Conservation (phyloP, 2,329 filamentous ascomycete species). For the Mycosphaerella sp. region DNA sequence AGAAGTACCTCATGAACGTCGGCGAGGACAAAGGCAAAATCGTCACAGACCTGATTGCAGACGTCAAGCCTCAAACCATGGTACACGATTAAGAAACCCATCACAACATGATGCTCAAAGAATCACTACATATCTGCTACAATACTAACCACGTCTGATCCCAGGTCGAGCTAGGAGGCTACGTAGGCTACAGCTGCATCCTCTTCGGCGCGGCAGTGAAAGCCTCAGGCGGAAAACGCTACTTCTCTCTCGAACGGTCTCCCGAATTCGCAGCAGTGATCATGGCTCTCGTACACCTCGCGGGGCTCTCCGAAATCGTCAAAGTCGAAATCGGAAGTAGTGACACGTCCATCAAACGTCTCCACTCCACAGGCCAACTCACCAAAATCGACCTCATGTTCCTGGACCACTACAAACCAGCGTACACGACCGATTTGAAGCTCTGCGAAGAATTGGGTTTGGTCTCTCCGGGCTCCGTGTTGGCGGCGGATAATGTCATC, state of each 20-base stretch:
- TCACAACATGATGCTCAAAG: neutral
- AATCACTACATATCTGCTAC: too few species aligned
- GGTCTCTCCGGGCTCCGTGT: slow-evolving; percentile 55
- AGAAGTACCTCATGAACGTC: slow-evolving; percentile 74
- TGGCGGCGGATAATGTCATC: slow-evolving; percentile 66
- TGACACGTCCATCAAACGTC: slow-evolving; percentile 56
- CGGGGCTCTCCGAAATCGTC: slow-evolving; percentile 64
- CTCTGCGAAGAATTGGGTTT: slow-evolving; percentile 66
- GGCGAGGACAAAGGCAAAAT: slow-evolving; percentile 68
- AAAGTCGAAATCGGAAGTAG: slow-evolving; percentile 65
- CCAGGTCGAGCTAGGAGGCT: slow-evolving; percentile 68
- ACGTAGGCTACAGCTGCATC: slow-evolving; percentile 75
- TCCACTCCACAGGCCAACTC: slow-evolving; percentile 51
- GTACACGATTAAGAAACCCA: slow-evolving; percentile 32
- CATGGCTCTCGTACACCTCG: slow-evolving; percentile 62
- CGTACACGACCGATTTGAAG: slow-evolving; percentile 68
- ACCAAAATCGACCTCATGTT: slow-evolving; percentile 65
- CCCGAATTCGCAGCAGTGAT: slow-evolving; percentile 69
- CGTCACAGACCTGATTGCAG: slow-evolving; percentile 60
- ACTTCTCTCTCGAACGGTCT: slow-evolving; percentile 67
- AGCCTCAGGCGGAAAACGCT: slow-evolving; percentile 57
- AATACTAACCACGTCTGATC: neutral
- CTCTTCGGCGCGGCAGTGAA: slow-evolving; percentile 64
- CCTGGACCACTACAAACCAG: slow-evolving; percentile 73
- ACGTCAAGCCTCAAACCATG: slow-evolving; percentile 62